Conservation (phyloP, 225 moss, liverwort and hornwort species). For the Lunularia cruciata region DNA sequence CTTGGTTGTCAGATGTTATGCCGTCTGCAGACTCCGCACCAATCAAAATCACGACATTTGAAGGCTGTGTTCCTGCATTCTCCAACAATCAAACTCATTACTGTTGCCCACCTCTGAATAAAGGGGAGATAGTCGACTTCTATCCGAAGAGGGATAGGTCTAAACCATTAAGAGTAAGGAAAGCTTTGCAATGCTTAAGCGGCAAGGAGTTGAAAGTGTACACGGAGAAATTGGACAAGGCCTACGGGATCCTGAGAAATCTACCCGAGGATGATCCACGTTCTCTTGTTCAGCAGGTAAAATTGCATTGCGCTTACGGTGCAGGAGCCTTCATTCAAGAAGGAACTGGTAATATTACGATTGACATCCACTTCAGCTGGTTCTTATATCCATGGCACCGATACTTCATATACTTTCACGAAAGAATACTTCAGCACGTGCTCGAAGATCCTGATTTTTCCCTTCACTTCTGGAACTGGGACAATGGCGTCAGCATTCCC, state of each 20-base stretch:
- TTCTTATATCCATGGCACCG: conserved; percentile 54
- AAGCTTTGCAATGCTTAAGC: background rate
- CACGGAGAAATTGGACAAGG: conserved; percentile 46
- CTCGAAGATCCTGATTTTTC: conserved; percentile 47
- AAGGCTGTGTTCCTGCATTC: too few species aligned
- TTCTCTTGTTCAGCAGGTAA: conserved; percentile 34
- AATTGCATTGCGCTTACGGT: conserved; percentile 53
- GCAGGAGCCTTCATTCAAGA: conserved; percentile 40
- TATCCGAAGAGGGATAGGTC: background rate
- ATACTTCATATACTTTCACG: conserved; percentile 49
- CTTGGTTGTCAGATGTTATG: too few species aligned
- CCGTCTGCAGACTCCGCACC: too few species aligned
- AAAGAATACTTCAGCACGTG: conserved; percentile 49
- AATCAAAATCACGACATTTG: too few species aligned
- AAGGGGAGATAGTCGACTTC: background rate
- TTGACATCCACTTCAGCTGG: conserved; percentile 51
- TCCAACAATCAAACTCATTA: too few species aligned
- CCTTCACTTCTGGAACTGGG: conserved; percentile 59
- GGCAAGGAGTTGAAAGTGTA: conserved; percentile 13
- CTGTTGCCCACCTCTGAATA: background rate
- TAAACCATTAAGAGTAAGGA: background rate
- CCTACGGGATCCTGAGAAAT: conserved; percentile 37
- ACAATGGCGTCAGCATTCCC: conserved; percentile 8
- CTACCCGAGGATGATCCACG: conserved; percentile 47
- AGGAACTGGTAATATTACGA: background rate